These are phyloP conservation scores for Pneumocystis jirovecii DNA, from an alignment of 1,139 yeast genomes.

Conservation along the genomic window DNA sequence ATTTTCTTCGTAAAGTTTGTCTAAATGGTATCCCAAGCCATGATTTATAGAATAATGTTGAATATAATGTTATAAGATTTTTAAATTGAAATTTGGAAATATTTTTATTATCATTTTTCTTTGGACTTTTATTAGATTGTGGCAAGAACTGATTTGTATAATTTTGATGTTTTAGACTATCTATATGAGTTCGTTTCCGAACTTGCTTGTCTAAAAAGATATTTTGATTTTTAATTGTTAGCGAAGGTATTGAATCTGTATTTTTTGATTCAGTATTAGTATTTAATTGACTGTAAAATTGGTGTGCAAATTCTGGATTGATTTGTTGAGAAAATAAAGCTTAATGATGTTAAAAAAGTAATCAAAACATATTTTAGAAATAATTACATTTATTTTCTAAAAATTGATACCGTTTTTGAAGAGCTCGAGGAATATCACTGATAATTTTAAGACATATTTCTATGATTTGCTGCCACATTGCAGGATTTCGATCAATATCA, in stretches of 20 bases:
- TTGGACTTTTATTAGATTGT: not conserved
- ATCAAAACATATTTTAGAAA: not conserved
- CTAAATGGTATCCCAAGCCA: conserved; percentile 20
- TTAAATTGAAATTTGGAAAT: not conserved
- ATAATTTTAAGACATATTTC: conserved; percentile 12
- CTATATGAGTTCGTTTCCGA: not conserved
- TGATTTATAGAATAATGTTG: conserved; percentile 11
- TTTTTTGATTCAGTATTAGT: not conserved
- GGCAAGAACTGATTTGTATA: not conserved
- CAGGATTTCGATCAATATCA: conserved; percentile 22
- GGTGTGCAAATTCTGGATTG: conserved; percentile 6
- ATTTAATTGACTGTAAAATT: conserved; percentile 2
- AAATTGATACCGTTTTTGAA: conserved; percentile 5
- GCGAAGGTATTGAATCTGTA: not conserved
- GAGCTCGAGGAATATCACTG: conserved; percentile 8
- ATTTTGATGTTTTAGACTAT: not conserved
- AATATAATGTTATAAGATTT: not conserved
- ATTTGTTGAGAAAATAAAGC: conserved; percentile 4
- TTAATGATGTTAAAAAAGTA: conserved; percentile 1
- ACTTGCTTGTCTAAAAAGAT: not conserved
- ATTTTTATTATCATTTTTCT: not conserved
- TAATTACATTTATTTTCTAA: not conserved
- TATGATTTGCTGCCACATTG: conserved; percentile 16
- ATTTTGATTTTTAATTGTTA: conserved; percentile 1
- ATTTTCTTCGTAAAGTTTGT: conserved; percentile 22